Base-by-base conservation (phyloP, 768 basidiomycete species). In the Amanita brunnescens region DNA sequence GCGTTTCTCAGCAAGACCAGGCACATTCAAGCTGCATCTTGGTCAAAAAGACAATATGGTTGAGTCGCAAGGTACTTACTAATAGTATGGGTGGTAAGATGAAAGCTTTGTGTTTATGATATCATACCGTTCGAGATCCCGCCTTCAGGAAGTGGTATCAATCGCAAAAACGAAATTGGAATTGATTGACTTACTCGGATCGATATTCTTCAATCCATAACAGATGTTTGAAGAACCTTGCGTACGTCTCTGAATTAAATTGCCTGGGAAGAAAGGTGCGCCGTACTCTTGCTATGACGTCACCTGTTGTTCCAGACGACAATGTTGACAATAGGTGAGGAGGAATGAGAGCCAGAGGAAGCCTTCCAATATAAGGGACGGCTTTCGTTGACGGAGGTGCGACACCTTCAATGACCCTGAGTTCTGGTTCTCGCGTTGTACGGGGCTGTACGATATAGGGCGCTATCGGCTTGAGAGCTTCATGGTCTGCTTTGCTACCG, bases 1-100 rank as follows among this genome's bases (percentile, higher is more conserved):
- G 1, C 79, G 67, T 51, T 79, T 80, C 57, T 81, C 80, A 1
- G 79, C 77, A 6, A 83, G 61, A 1, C 79, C 80, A 12, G 76
- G 72, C 14, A 77, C 72, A 20, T 60, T 51, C 14, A 76, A 61
- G 47, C 74, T 76, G 41, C 13, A 18, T 16, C 13, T 6, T 13
- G 18, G 29, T 43, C 52, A 52, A 9, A 10, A 6, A 6, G 12
- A 40, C 10, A 18, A 4, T 10, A 39, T 29, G 7, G n/a, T 57
- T 52, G 38, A 29, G 47, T 38, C 3, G 49, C 8, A 9, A 42
- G 42, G 45, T 54, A 56, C 73, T 34, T 45, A 75, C 76, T 67
- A 67, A 55, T 75, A 72, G 30, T 65, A 68, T 3, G 47, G 53
- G 6, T 58, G 54, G 48, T 70, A 56, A 6, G 48, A 55, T 0